Percentiles rank a stretch among this genome's conserved stretches.
phyloP scores from a whole-genome alignment of 352 stramenopile species.

The Globisporangium nagaii region DNA sequence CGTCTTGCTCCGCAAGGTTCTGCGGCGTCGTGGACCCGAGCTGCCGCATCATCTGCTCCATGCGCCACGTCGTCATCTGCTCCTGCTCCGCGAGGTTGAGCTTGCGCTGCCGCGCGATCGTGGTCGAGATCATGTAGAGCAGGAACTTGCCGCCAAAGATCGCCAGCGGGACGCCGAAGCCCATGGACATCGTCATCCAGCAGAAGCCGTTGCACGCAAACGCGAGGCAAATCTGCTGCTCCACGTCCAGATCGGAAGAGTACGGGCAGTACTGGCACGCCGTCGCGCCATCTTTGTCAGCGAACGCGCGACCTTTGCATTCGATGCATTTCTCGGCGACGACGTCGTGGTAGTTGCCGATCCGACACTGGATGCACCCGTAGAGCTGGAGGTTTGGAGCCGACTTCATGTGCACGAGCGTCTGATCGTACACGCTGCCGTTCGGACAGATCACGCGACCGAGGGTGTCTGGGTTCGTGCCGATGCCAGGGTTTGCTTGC shows the following conservation, averaged over 20 bases:
- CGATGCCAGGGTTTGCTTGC: slow-evolving; percentile 45
- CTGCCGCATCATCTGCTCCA: slow-evolving; percentile 59
- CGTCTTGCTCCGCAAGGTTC: slow-evolving; percentile 13
- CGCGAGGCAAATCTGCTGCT: slow-evolving; percentile 28
- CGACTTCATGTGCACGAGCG: slow-evolving; percentile 9
- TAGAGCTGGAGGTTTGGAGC: slow-evolving; percentile 22
- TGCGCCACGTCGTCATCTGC: slow-evolving; percentile 60
- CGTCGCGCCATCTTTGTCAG: slow-evolving; percentile 41
- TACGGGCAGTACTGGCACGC: slow-evolving; percentile 57
- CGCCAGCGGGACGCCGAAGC: slow-evolving; percentile 34
- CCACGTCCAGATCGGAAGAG: slow-evolving; percentile 39
- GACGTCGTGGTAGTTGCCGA: slow-evolving; percentile 54
- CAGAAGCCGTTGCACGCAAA: slow-evolving; percentile 56
- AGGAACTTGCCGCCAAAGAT: slow-evolving; percentile 55
- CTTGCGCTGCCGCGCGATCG: slow-evolving; percentile 27
- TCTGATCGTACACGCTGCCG: slow-evolving; percentile 42
- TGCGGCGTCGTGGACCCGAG: slow-evolving; percentile 16
- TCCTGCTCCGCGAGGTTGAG: slow-evolving; percentile 56
- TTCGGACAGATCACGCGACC: slow-evolving; percentile 41
- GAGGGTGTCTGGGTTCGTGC: slow-evolving; percentile 22
- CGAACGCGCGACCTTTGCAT: slow-evolving; percentile 41
- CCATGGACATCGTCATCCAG: slow-evolving; percentile 59
- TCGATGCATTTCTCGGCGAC: slow-evolving; percentile 27
- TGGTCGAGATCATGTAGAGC: slow-evolving; percentile 34
- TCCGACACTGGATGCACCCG: slow-evolving; percentile 59